Conservation (phyloP, 73 alveolate species). For the Paramecium pentaurelia region DNA sequence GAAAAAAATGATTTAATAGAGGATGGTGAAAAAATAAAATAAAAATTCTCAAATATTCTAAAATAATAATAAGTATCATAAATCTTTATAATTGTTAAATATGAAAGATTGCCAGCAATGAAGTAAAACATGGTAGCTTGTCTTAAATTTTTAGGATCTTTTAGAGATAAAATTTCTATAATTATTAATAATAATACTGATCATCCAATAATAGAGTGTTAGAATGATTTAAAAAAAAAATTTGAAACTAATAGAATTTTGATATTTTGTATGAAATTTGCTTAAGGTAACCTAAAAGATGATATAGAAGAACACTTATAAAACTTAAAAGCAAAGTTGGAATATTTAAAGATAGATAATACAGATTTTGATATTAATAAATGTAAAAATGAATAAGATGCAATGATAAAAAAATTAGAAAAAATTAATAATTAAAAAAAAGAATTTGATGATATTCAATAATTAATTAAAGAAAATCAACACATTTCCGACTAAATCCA, state of each 20-base stretch:
- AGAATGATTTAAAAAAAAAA: too few species aligned
- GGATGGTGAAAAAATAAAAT: not conserved
- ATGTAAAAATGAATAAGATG: not conserved
- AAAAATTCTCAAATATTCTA: not conserved
- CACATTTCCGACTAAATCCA: not conserved
- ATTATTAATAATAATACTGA: too few species aligned
- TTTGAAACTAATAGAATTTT: not conserved
- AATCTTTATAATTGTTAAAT: not conserved
- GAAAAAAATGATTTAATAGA: not conserved
- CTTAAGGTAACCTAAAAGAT: not conserved
- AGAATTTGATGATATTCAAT: not conserved
- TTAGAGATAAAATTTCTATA: not conserved
- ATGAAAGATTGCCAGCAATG: not conserved
- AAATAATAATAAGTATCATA: not conserved
- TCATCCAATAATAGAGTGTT: too few species aligned
- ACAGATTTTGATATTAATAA: not conserved
- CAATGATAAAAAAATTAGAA: not conserved
- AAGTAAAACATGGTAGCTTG: not conserved
- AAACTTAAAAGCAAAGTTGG: not conserved
- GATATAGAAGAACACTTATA: not conserved
- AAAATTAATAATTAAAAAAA: too few species aligned
- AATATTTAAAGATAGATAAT: too few species aligned
- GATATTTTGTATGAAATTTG: not conserved
- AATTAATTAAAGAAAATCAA: not conserved
- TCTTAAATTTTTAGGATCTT: not conserved